Percentiles rank a stretch among this genome's conserved stretches.
Conservation (phyloP, 2,329 filamentous ascomycete genomes). For the Colletotrichum scovillei region DNA sequence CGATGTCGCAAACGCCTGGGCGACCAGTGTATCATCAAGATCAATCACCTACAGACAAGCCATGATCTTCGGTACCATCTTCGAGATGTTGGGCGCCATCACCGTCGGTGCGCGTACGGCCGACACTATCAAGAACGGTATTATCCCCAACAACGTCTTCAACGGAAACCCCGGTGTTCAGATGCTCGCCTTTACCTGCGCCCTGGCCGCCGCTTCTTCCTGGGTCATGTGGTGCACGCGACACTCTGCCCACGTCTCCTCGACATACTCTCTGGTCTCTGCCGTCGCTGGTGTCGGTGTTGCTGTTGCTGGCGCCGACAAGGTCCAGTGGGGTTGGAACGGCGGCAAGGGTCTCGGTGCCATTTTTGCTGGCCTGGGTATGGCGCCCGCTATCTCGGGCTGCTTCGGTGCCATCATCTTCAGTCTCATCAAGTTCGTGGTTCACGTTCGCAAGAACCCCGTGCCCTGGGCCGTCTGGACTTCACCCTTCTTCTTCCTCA, state of each 20-base stretch:
- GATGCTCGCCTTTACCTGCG: constrained; percentile 75
- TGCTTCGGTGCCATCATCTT: constrained; percentile 77
- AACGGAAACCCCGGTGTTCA: constrained; percentile 71
- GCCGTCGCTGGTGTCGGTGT: constrained; percentile 77
- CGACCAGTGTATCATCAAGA: constrained; percentile 83
- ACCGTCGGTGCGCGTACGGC: constrained; percentile 77
- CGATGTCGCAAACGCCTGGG: constrained; percentile 88
- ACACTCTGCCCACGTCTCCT: constrained; percentile 79
- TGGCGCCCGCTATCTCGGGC: constrained; percentile 76
- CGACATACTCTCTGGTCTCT: constrained; percentile 78
- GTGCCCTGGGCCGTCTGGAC: constrained; percentile 79
- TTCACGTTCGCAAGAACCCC: constrained; percentile 78
- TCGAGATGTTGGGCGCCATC: constrained; percentile 76
- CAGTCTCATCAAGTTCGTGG: constrained; percentile 76
- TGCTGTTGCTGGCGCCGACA: constrained; percentile 69
- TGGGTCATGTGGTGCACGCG: constrained; percentile 87
- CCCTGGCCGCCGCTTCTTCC: constrained; percentile 71
- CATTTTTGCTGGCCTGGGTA: constrained; percentile 75
- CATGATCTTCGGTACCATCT: constrained; percentile 73
- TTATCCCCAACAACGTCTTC: constrained; percentile 72
- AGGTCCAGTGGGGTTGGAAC: constrained; percentile 79
- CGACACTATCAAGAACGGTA: constrained; percentile 83
- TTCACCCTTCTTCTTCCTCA: constrained; percentile 81
- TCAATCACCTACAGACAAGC: constrained; percentile 78
- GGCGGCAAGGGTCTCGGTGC: constrained; percentile 75